A percentile compares a stretch with the other conserved stretches of the same genome.
Evolutionary conservation across 2,329 filamentous ascomycete genomes (phyloP).

Genomic region (Phyllosticta capitalensis): DNA sequence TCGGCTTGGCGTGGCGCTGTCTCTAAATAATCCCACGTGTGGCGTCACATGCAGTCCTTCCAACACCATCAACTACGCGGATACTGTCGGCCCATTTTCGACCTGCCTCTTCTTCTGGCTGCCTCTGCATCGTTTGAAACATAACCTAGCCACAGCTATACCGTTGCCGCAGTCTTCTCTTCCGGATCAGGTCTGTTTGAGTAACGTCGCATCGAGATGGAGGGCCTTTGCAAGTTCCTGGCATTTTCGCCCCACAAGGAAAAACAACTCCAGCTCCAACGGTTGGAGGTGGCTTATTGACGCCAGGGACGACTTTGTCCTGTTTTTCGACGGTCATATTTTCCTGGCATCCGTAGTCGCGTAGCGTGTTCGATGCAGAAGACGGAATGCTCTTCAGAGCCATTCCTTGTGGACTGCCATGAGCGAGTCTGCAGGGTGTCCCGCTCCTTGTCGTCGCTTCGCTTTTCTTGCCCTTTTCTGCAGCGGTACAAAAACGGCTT

Average conservation of each 20-base stretch:
- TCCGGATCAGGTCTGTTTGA: not conserved
- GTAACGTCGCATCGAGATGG: not conserved
- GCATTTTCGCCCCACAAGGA: not conserved
- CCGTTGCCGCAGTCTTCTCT: not conserved
- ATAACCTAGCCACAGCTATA: not conserved
- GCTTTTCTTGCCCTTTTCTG: not conserved
- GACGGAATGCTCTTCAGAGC: not conserved
- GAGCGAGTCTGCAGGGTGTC: not conserved
- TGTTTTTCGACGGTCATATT: not conserved
- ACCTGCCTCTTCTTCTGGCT: not conserved
- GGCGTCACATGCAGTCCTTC: not conserved
- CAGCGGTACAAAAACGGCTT: not conserved
- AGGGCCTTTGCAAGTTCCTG: not conserved
- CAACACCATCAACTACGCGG: not conserved
- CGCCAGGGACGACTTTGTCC: not conserved
- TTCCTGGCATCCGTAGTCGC: not conserved
- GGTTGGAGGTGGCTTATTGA: not conserved
- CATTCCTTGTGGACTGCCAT: not conserved
- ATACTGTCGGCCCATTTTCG: not conserved
- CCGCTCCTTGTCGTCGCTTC: not conserved
- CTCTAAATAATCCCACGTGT: not conserved
- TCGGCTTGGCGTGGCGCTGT: not conserved
- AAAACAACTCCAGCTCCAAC: not conserved
- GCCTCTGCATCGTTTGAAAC: not conserved
- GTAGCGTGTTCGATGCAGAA: not conserved